Evolutionary conservation across 305 asterid genomes (phyloP).

Genomic region (Solanum aculeatissimum): DNA sequence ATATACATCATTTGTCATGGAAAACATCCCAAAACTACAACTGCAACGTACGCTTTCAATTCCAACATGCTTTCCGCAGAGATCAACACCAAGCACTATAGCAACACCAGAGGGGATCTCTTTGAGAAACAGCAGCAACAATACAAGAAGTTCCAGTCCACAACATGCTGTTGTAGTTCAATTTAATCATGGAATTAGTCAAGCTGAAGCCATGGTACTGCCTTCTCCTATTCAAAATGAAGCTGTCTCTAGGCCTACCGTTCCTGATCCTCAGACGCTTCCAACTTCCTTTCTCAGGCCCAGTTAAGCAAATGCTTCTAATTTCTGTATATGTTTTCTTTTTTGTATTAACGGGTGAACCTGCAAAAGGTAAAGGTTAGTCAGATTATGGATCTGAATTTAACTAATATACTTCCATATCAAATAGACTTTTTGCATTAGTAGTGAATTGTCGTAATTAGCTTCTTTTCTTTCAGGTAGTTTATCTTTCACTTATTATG

Average conservation of each 20-base stretch:
- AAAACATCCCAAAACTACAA: not conserved
- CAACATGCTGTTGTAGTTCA: slow-evolving; percentile 3
- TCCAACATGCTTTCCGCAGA: slow-evolving; percentile 16
- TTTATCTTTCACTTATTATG: not conserved
- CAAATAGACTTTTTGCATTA: not conserved
- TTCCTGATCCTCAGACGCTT: not conserved
- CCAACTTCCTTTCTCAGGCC: not conserved
- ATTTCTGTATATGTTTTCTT: not conserved
- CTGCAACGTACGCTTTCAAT: slow-evolving; percentile 20
- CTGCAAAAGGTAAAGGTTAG: not conserved
- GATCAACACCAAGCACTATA: slow-evolving; percentile 6
- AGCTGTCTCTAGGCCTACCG: not conserved
- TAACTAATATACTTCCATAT: not conserved
- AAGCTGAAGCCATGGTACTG: not conserved
- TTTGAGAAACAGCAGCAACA: not conserved
- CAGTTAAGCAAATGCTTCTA: not conserved
- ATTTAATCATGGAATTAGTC: not conserved
- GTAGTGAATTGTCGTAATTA: not conserved
- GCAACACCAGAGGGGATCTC: not conserved
- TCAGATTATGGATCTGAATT: not conserved
- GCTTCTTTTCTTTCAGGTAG: not conserved
- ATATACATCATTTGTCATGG: not conserved
- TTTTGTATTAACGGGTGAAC: not conserved
- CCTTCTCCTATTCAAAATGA: not conserved
- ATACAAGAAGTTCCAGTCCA: not conserved